Evolutionary conservation across 768 basidiomycete genomes (phyloP).

Genomic region (Russula olivacea): DNA sequence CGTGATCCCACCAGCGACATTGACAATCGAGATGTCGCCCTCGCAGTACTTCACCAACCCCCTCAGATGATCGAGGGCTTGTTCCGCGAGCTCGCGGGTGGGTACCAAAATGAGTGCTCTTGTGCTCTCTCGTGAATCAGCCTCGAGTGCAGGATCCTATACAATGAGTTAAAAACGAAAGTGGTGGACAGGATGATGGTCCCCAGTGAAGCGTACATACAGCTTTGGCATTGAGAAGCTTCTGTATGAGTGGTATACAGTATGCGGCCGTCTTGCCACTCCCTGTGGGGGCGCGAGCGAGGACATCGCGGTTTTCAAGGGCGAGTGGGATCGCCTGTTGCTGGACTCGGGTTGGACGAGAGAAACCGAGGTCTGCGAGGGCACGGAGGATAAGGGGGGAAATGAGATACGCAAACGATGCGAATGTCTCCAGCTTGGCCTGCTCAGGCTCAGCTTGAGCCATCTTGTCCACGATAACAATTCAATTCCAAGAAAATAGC

Average conservation of each 20-base stretch:
- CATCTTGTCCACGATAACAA: background rate
- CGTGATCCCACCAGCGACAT: constrained; percentile 68
- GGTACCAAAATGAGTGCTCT: constrained; percentile 80
- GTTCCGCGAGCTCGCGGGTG: constrained; percentile 88
- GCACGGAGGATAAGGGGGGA: constrained; percentile 83
- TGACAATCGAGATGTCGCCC: constrained; percentile 60
- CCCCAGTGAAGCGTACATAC: constrained; percentile 22
- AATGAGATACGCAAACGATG: constrained; percentile 65
- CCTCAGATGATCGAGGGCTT: constrained; percentile 68
- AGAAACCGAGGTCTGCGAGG: constrained; percentile 85
- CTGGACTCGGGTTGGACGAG: constrained; percentile 89
- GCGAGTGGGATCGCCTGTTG: constrained; percentile 88
- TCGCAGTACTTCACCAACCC: constrained; percentile 73
- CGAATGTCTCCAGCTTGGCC: constrained; percentile 30
- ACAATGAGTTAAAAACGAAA: background rate
- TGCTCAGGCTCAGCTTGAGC: background rate
- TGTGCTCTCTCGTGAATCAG: constrained; percentile 44
- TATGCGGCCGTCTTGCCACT: constrained; percentile 98
- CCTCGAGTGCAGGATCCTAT: background rate
- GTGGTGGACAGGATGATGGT: background rate
- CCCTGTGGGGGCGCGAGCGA: constrained; percentile 91
- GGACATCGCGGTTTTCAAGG: constrained; percentile 81
- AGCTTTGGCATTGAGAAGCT: constrained; percentile 71
- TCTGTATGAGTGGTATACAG: constrained; percentile 85
- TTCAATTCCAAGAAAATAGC: background rate